phyloP scores from a whole-genome alignment of 2,329 filamentous ascomycete genomes.

The Xylariaceae sp. region DNA sequence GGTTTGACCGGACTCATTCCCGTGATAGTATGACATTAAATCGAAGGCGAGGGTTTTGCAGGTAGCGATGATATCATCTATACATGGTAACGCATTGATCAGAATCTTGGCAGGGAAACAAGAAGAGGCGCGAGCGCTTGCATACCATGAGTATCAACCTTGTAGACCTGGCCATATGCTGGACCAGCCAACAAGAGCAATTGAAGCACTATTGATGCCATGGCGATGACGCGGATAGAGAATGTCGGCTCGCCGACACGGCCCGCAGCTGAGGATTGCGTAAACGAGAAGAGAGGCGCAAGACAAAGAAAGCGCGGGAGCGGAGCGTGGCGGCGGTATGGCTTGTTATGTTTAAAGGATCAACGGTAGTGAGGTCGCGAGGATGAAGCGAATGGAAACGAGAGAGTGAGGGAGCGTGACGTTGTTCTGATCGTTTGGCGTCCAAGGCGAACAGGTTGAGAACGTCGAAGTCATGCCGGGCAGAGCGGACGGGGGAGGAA shows the following conservation, averaged over 20 bases:
- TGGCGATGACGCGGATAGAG: conserved; percentile 1
- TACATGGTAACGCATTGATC: neutral
- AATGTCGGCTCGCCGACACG: neutral
- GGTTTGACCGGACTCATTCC: conserved; percentile 33
- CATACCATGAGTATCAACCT: conserved; percentile 26
- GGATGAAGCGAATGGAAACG: too few relatives aligned
- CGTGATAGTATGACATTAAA: conserved; percentile 33
- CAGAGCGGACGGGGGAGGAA: too few relatives aligned
- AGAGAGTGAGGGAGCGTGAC: too few relatives aligned
- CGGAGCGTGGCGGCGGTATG: neutral
- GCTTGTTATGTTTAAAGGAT: neutral
- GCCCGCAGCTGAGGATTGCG: neutral
- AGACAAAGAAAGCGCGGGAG: neutral
- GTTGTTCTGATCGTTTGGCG: too few relatives aligned
- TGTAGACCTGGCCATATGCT: conserved; percentile 19
- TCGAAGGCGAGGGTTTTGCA: conserved; percentile 31
- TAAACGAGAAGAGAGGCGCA: neutral
- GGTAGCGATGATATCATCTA: conserved; percentile 51
- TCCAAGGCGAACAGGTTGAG: too few relatives aligned
- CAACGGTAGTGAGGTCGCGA: neutral
- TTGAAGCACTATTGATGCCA: conserved; percentile 10
- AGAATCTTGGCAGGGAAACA: conserved; percentile 3
- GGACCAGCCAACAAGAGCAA: conserved; percentile 13
- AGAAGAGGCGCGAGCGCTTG: neutral
- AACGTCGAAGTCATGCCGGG: too few relatives aligned